A percentile compares a stretch with the other conserved stretches of the same genome.
Conservation (phyloP, 108 stramenopile species). For the Stephanodiscus minutulus region DNA sequence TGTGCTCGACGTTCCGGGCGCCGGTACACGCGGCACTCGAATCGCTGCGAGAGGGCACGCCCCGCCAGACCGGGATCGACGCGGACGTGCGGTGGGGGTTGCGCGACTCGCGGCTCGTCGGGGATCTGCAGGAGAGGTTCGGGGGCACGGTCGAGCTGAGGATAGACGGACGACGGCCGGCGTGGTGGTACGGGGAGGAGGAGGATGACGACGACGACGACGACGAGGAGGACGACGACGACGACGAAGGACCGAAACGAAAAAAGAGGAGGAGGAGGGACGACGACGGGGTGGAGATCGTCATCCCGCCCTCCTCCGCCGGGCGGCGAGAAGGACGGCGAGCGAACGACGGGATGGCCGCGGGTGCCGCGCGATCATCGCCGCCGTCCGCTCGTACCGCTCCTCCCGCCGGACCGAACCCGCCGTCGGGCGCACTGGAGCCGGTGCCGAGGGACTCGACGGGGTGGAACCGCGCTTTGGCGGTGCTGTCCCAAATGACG, state of each 20-base stretch:
- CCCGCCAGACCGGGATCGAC: conserved; percentile 24
- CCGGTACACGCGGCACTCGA: conserved; percentile 52
- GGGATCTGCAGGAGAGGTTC: conserved; percentile 50
- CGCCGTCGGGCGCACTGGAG: conserved; percentile 34
- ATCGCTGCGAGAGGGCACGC: conserved; percentile 41
- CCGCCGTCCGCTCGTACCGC: conserved; percentile 5
- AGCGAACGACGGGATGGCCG: not conserved
- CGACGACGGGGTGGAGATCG: conserved; percentile 31
- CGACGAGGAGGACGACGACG: conserved; percentile 21
- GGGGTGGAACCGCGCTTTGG: conserved; percentile 37
- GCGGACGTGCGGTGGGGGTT: conserved; percentile 35
- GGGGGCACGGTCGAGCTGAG: conserved; percentile 43
- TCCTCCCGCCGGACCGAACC: not conserved
- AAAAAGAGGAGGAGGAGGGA: conserved; percentile 17
- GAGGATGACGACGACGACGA: conserved; percentile 42
- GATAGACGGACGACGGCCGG: conserved; percentile 22
- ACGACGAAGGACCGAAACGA: not conserved
- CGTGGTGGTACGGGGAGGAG: conserved; percentile 51
- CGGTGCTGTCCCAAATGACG: conserved; percentile 48
- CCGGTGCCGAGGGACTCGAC: conserved; percentile 35
- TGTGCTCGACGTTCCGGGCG: conserved; percentile 40
- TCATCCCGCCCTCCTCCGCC: conserved; percentile 29
- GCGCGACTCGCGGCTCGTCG: conserved; percentile 42
- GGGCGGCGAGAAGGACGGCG: conserved; percentile 4
- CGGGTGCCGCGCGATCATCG: not conserved